Percentiles rank a stretch among this genome's conserved stretches.
Evolutionary conservation across 163 green algal genomes (phyloP).

Genomic region (Chlamydomonas reinhardtii): DNA sequence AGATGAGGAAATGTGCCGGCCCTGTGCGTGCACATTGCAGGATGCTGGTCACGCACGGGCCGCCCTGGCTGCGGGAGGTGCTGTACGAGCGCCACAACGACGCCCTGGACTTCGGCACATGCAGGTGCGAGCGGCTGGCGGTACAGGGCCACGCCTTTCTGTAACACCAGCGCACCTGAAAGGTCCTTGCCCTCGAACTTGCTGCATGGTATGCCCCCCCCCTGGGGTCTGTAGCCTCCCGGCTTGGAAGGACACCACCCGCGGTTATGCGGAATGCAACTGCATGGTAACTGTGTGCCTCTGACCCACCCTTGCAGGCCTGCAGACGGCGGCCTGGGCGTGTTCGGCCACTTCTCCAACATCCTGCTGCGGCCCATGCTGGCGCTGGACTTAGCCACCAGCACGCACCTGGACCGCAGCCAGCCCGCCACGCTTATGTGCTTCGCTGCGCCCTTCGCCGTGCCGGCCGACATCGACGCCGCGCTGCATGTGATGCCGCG

Average conservation of each 20-base stretch:
- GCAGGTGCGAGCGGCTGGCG: constrained; percentile 22
- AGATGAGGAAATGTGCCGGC: too few species aligned
- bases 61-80: constrained; percentile 38
- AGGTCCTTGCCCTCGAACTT: too few species aligned
- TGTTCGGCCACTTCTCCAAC: constrained; percentile 38
- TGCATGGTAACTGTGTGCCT: too few species aligned
- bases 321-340: constrained; percentile 36
- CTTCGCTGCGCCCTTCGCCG: constrained; percentile 32
- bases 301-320: background rate
- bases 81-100: constrained; percentile 29
- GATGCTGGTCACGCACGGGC: constrained; percentile 22
- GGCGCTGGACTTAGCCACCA: constrained; percentile 28
- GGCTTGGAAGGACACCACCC: too few species aligned
- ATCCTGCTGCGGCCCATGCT: constrained; percentile 30
- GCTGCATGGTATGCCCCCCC: background rate
- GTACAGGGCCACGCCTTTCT: background rate
- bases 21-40: background rate
- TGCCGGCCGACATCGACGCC: background rate
- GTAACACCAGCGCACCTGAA: too few species aligned
- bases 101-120: constrained; percentile 41
- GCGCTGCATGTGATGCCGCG: background rate
- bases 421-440: constrained; percentile 48
- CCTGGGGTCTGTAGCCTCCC: too few species aligned
- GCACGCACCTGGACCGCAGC: constrained; percentile 22
- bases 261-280: too few species aligned